Conservation (phyloP, 129 eudicot genomes). For the Daucus carota region DNA sequence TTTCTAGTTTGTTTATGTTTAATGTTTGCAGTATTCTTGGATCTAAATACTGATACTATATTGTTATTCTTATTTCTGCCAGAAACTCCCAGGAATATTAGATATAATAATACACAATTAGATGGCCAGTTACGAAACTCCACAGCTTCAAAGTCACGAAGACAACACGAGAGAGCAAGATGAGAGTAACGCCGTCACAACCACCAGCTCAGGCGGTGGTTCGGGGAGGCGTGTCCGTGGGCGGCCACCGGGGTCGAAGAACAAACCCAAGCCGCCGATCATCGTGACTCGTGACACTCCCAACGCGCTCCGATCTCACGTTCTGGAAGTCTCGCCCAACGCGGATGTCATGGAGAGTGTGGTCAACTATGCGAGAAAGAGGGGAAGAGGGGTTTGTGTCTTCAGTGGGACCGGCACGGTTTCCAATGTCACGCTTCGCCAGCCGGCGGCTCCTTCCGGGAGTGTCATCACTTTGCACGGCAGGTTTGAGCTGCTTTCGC, state of each 20-base stretch:
- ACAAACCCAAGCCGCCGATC: conserved; percentile 60
- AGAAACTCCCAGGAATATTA: background rate
- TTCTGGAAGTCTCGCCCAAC: conserved; percentile 46
- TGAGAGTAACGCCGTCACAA: conserved; percentile 6
- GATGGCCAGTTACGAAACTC: background rate
- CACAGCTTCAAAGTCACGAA: conserved; percentile 7
- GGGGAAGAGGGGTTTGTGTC: conserved; percentile 62
- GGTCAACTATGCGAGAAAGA: conserved; percentile 39
- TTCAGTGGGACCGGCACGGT: conserved; percentile 59
- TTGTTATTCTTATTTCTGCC: background rate
- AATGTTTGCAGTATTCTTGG: background rate
- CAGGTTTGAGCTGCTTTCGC: conserved; percentile 46
- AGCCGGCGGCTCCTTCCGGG: conserved; percentile 43
- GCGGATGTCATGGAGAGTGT: conserved; percentile 48
- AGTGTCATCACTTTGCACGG: conserved; percentile 52
- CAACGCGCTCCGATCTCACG: conserved; percentile 52
- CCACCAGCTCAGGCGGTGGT: conserved; percentile 18
- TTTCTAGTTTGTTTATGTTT: background rate
- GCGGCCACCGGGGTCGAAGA: conserved; percentile 67
- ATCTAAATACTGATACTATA: no score
- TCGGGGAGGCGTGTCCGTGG: conserved; percentile 45
- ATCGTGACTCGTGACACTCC: conserved; percentile 54
- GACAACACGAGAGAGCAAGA: background rate
- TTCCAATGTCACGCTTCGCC: conserved; percentile 43
- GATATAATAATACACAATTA: no score